A percentile compares a stretch with the other conserved stretches of the same genome.
phyloP scores from a whole-genome alignment of 768 basidiomycete species.

The Phlebiopsis flavidoalba region DNA sequence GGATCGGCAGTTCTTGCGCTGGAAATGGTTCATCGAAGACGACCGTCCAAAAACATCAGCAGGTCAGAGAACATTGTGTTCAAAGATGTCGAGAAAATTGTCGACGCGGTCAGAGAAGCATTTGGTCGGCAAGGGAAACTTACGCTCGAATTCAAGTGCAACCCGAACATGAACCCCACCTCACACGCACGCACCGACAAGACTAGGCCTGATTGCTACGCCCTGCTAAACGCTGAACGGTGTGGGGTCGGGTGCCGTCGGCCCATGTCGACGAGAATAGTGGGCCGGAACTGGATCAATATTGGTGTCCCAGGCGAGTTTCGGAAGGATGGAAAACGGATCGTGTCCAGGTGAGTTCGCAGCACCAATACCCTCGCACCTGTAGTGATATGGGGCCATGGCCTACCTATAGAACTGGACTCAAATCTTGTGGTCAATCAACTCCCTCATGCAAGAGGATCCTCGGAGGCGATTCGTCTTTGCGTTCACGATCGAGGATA shows the following conservation, averaged over 20 bases:
- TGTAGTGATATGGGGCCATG: background rate
- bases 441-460: conserved; percentile 23
- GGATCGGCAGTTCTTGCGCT: too few species aligned
- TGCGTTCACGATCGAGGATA: conserved; percentile 25
- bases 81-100: too few species aligned
- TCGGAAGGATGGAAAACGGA: background rate
- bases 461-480: conserved; percentile 20
- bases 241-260: too few species aligned
- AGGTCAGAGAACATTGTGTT: too few species aligned
- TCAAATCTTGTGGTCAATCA: conserved; percentile 24
- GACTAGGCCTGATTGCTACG: conserved; percentile 1
- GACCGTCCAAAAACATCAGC: too few species aligned
- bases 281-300: background rate
- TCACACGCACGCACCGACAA: background rate
- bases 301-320: background rate
- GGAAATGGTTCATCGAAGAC: too few species aligned
- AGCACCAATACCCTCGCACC: background rate
- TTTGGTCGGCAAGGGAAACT: too few species aligned
- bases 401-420: background rate
- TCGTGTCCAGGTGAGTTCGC: background rate
- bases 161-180: background rate
- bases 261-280: too few species aligned
- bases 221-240: background rate
- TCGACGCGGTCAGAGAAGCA: too few species aligned
- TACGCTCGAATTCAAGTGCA: too few species aligned